Conservation (phyloP, 2,329 filamentous ascomycete genomes). For the Trichoderma polysporum region DNA sequence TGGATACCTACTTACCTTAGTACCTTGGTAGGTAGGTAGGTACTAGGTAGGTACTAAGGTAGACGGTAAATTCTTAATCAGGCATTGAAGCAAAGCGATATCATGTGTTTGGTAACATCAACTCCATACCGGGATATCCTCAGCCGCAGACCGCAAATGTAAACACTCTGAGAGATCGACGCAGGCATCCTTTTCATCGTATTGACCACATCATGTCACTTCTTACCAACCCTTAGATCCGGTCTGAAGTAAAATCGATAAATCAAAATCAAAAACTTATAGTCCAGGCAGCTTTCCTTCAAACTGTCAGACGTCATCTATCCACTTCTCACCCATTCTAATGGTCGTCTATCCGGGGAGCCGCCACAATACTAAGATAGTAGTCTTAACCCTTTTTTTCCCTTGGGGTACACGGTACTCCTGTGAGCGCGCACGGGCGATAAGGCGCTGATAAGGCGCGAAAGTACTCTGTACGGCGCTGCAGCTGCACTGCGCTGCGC, state of each 20-base stretch:
- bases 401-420: neutral
- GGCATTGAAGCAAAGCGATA: neutral
- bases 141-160: slow-evolving; percentile 4
- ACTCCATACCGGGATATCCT: neutral
- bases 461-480: slow-evolving; percentile 5
- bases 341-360: neutral
- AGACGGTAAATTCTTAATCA: neutral
- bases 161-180: neutral
- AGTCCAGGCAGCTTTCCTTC: neutral
- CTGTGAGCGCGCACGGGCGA: neutral
- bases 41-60: neutral
- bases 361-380: neutral
- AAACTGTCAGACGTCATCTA: slow-evolving; percentile 7
- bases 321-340: neutral
- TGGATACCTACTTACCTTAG: too few species aligned
- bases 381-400: too few species aligned
- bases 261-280: neutral
- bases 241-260: neutral
- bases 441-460: neutral
- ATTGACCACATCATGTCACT: neutral
- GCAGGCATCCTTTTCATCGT: neutral
- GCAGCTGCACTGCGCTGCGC: neutral
- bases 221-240: neutral
- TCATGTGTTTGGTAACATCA: neutral
- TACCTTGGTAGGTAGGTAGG: too few species aligned